These are phyloP conservation scores for Botrytis squamosa DNA, from an alignment of 2,329 filamentous ascomycete genomes.

Conservation along the genomic window DNA sequence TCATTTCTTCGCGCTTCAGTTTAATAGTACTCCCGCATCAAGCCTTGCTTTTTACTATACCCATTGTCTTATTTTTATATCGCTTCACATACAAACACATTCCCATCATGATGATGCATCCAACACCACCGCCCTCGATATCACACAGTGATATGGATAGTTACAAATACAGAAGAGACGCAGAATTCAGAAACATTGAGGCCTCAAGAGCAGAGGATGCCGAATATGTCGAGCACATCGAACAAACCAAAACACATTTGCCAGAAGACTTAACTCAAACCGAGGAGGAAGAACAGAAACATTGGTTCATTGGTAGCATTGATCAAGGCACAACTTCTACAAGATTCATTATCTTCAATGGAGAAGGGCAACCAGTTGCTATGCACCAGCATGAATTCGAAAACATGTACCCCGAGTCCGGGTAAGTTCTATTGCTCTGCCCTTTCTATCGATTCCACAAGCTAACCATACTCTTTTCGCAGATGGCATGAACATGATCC, in stretches of 20 bases:
- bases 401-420: constrained; percentile 80
- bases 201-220: constrained; percentile 16
- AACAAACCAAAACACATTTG: constrained; percentile 27
- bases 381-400: constrained; percentile 85
- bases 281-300: constrained; percentile 36
- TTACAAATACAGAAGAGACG: constrained; percentile 13
- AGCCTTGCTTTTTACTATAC: not conserved
- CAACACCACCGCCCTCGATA: constrained; percentile 10
- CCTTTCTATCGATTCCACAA: not conserved
- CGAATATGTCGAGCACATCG: constrained; percentile 32
- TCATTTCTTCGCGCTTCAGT: not conserved
- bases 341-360: constrained; percentile 87
- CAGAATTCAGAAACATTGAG: constrained; percentile 20
- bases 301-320: constrained; percentile 80
- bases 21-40: not conserved
- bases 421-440: constrained; percentile 54
- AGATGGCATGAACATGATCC: constrained; percentile 88
- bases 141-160: constrained; percentile 5
- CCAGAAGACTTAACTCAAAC: constrained; percentile 28
- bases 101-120: constrained; percentile 20
- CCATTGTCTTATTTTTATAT: not conserved
- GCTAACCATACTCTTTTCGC: constrained; percentile 27
- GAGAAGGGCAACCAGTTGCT: constrained; percentile 71
- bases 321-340: constrained; percentile 90
- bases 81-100: not conserved